phyloP scores from a whole-genome alignment of 2,329 filamentous ascomycete species.

The Trichoderma endophyticum region DNA sequence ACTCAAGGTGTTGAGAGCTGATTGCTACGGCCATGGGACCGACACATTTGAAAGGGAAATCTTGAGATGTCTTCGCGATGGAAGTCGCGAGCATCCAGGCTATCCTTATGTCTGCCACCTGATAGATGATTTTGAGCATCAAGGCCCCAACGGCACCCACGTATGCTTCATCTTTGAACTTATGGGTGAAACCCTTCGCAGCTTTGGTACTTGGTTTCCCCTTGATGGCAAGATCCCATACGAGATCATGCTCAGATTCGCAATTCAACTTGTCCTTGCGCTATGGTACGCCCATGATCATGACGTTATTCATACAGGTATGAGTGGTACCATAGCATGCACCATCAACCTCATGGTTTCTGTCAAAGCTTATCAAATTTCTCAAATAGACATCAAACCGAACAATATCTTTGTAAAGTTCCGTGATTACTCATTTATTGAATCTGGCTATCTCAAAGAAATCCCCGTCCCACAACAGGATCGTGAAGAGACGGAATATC shows the following conservation, averaged over 20 bases:
- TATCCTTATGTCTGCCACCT: not conserved
- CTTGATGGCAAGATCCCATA: not conserved
- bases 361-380: not conserved
- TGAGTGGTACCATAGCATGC: not conserved
- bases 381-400: not conserved
- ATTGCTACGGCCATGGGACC: not conserved
- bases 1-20: not conserved
- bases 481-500: not conserved
- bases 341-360: not conserved
- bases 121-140: not conserved
- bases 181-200: not conserved
- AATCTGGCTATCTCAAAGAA: not conserved
- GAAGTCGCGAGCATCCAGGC: not conserved
- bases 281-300: not conserved
- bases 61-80: not conserved
- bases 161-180: not conserved
- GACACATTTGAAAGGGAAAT: not conserved
- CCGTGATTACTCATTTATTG: not conserved
- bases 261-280: not conserved
- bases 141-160: not conserved
- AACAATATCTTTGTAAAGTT: conserved; percentile 10
- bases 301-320: conserved; percentile 6
- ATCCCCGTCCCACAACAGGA: not conserved
- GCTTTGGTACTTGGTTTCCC: not conserved
- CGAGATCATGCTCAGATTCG: not conserved